Conservation (phyloP, 2,329 filamentous ascomycete species). For the Penicillium janthinellum region DNA sequence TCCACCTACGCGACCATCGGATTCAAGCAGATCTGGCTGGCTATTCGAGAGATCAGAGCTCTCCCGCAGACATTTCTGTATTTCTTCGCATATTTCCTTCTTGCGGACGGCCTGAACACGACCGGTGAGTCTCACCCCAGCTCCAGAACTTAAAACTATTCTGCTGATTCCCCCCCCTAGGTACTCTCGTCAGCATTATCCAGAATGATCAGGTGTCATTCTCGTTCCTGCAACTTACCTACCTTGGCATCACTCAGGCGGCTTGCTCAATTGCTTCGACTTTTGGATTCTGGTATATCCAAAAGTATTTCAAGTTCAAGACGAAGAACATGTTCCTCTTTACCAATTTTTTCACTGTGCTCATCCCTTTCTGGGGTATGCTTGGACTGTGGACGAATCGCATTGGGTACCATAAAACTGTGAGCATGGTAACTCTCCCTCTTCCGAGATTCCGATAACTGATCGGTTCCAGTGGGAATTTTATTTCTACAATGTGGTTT, state of each 20-base stretch:
- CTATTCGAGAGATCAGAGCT: slow-evolving; percentile 40
- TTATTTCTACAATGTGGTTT: slow-evolving; percentile 48
- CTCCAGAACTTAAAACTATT: background rate
- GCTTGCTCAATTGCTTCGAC: slow-evolving; percentile 43
- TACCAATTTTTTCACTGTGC: slow-evolving; percentile 45
- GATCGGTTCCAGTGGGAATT: slow-evolving; percentile 39
- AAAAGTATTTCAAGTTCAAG: slow-evolving; percentile 43
- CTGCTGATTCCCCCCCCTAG: slow-evolving; percentile 15
- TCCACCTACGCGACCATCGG: slow-evolving; percentile 45
- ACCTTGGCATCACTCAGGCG: slow-evolving; percentile 45
- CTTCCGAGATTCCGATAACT: background rate
- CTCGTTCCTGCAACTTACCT: slow-evolving; percentile 46
- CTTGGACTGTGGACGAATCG: slow-evolving; percentile 43
- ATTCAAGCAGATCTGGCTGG: slow-evolving; percentile 46
- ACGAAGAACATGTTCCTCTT: slow-evolving; percentile 48
- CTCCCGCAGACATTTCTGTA: slow-evolving; percentile 47
- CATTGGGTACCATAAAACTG: slow-evolving; percentile 44
- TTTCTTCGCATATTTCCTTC: slow-evolving; percentile 46
- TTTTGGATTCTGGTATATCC: slow-evolving; percentile 48
- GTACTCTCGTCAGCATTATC: slow-evolving; percentile 43
- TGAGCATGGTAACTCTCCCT: slow-evolving; percentile 6
- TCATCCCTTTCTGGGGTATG: slow-evolving; percentile 49
- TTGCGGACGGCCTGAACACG: slow-evolving; percentile 47
- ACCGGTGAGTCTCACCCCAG: slow-evolving; percentile 29
- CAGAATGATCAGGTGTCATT: slow-evolving; percentile 46